Percentiles rank a stretch among this genome's conserved stretches.
These are phyloP conservation scores for Rhodosporidiobolus sp. DNA, from an alignment of 768 basidiomycete genomes.

Conservation along the genomic window DNA sequence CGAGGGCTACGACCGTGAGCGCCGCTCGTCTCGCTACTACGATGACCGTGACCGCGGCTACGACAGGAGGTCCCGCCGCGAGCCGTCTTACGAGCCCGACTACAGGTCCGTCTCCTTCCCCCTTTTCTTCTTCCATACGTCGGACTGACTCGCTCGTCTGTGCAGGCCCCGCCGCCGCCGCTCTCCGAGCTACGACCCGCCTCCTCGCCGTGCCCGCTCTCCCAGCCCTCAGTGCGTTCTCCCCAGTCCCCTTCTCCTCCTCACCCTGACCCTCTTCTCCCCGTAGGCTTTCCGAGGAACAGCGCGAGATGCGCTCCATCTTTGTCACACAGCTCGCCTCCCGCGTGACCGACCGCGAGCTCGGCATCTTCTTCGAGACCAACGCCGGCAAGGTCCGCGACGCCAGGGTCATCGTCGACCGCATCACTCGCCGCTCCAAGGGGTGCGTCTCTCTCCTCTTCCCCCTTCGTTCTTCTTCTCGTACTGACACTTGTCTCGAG, in stretches of 20 bases:
- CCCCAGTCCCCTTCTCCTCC: slow-evolving; percentile 21
- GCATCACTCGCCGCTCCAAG: slow-evolving; percentile 92
- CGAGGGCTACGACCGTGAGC: slow-evolving; percentile 39
- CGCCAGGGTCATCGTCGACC: slow-evolving; percentile 91
- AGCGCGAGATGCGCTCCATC: slow-evolving; percentile 96
- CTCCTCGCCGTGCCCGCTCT: slow-evolving; percentile 49
- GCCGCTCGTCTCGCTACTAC: slow-evolving; percentile 51
- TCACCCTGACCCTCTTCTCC: slow-evolving; percentile 56
- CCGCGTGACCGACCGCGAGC: slow-evolving; percentile 89
- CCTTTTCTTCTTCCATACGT: not conserved
- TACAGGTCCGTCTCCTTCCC: slow-evolving; percentile 43
- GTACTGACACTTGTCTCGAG: not conserved
- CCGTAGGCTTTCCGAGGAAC: slow-evolving; percentile 61
- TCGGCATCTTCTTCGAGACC: slow-evolving; percentile 98
- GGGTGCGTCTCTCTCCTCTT: slow-evolving; percentile 60
- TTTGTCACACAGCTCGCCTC: slow-evolving; percentile 98
- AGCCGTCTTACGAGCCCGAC: slow-evolving; percentile 41
- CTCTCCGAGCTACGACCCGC: slow-evolving; percentile 41
- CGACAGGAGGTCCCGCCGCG: slow-evolving; percentile 18
- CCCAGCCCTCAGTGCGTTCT: slow-evolving; percentile 51
- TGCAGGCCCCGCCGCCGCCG: slow-evolving; percentile 53
- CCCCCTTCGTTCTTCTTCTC: not conserved
- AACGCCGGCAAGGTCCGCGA: slow-evolving; percentile 93
- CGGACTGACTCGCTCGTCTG: slow-evolving; percentile 37
- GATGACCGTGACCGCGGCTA: slow-evolving; percentile 50